Base-by-base conservation (phyloP, 495 filamentous ascomycete genomes). In the Pyronema omphalodes region DNA sequence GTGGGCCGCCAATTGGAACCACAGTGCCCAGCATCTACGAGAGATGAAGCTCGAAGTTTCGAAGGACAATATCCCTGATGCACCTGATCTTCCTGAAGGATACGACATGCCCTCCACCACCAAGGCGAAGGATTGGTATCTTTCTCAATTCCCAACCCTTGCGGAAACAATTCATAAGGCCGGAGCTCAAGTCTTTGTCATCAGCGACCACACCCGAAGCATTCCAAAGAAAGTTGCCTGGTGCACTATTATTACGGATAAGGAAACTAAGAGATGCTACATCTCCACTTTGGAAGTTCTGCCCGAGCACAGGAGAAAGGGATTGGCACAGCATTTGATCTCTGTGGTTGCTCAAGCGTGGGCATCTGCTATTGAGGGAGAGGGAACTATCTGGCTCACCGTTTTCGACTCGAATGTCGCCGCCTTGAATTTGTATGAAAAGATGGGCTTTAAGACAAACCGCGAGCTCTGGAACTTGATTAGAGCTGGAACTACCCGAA, bases 371-470 rank as follows among this genome's bases (percentile, higher is more conserved):
- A 23, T 34, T 17, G 15, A 33, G 8, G 19, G 48, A 11, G 29
- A 54, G 47, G 43, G 33, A 9, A 56, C 59, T 15, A 35, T 59
- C 7, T 61, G 59, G 59, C 19, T 61, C 33, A 61, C 59, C 41
- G 57, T 61, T 6, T 61, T 59, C 51, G 55, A 57, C 36, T 48
- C 48, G 39, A 61, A 61, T 34, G 12, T 45, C 6, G 41, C 34
- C 8, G 43, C 59, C 2, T 33, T 56, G 29, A 53, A 36, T n/a
- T 43, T 61, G 57, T 61, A 61, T 43, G 57, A 59, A 23, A 35
- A 37, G 37, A 8, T 61, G 7, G 59, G 57, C 1, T 61, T 49
- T 45, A 41, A 37, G 49, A 55, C 51, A 39, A 56, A 49, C 14
- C 44, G 57, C 19, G 55, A 57, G 15, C 44, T 61, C 53, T 61